Evolutionary conservation across 805 yeast species (phyloP).

Genomic region (Wickerhamomyces rabaulensis): DNA sequence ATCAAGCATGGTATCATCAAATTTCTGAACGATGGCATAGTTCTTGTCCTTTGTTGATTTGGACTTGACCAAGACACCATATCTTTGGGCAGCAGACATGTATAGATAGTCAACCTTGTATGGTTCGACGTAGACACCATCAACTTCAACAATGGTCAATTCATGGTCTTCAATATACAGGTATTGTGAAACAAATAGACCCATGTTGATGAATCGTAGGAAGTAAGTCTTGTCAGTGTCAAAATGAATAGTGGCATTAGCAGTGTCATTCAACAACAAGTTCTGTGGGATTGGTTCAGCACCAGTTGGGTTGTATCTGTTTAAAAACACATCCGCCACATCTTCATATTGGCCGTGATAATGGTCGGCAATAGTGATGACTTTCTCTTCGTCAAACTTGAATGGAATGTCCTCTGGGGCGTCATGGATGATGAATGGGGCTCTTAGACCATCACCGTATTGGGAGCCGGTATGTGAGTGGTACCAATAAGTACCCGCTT

Average conservation of each 20-base stretch:
- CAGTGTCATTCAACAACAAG: constrained; percentile 58
- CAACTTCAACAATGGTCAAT: constrained; percentile 62
- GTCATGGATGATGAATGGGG: constrained; percentile 62
- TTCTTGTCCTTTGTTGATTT: constrained; percentile 39
- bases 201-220: constrained; percentile 59
- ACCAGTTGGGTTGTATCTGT: constrained; percentile 75
- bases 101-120: constrained; percentile 49
- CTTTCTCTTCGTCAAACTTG: constrained; percentile 56
- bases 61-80: constrained; percentile 61
- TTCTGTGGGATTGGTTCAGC: constrained; percentile 79
- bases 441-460: constrained; percentile 75
- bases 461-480: constrained; percentile 77
- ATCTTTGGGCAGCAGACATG: constrained; percentile 78
- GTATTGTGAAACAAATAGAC: constrained; percentile 71
- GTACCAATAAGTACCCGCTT: constrained; percentile 80
- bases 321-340: constrained; percentile 44
- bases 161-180: constrained; percentile 64
- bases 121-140: constrained; percentile 65
- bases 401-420: constrained; percentile 38
- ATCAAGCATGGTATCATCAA: constrained; percentile 70
- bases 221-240: constrained; percentile 58
- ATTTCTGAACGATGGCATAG: constrained; percentile 54
- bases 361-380: constrained; percentile 55
- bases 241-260: constrained; percentile 49
- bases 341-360: constrained; percentile 51